Base-by-base conservation (phyloP, 1,284 basidiomycete genomes). In the Sanghuangporus baumii region DNA sequence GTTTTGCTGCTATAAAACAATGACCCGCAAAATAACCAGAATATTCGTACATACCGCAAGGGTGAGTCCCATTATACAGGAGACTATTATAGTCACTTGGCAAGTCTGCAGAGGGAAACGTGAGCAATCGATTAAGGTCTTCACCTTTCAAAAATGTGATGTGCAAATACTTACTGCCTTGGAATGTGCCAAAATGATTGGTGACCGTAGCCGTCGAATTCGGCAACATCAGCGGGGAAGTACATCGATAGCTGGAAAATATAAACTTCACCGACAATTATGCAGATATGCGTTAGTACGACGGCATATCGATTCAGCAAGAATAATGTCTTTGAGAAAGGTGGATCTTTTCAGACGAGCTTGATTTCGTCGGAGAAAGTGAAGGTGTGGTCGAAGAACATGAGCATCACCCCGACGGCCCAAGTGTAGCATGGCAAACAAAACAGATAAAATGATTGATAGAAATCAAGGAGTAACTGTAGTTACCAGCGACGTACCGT, bases 371-470 rank as follows among this genome's bases (percentile, higher is more conserved):
- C 65, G 6, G 43, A 43, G 31, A 72, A 61, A 2, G 71, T 72
- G 31, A 72, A 43, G 34, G 63, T 48, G 50, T 70, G 69, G 58
- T 72, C 71, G 40, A 70, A 72, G 9, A 70, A 41, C 9, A 71
- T 26, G 11, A 65, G 38, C n/a, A 60, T 63, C 37, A 69, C 51
- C 12, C 67, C 66, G 38, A 55, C 62, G 34, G 64, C 70, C 70
- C 38, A 31, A 47, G 68, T 68, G 67, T 66, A 37, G 6, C 37
- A 11, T n/a, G 5, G 18, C 41, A 40, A 20, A 23, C n/a, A 43
- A 47, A 9, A 23, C 2, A 23, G 23, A 23, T 18, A 47, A 26
- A 34, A 14, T 20, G 8, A 18, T 55, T 38, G 20, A 60, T 18
- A 20, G 50, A 61, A 11, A 59, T 41, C 48, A 14, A 18, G 31